These are phyloP conservation scores for Astrothelium macrocarpum DNA, from an alignment of 495 filamentous ascomycete genomes.

Conservation along the genomic window DNA sequence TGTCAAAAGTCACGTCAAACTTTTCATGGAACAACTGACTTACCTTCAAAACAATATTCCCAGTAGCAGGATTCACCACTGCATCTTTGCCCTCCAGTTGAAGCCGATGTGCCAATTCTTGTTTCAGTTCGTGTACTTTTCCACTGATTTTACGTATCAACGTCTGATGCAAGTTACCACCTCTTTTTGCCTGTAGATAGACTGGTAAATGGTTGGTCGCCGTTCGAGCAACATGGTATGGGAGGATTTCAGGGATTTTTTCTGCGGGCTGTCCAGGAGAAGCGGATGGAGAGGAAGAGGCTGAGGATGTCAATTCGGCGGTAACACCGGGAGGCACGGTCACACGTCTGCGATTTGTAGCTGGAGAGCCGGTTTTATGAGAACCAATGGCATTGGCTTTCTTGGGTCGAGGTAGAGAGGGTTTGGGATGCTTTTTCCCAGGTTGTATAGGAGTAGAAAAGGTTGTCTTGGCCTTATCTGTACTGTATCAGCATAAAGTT, in stretches of 20 bases:
- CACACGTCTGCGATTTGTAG: constrained; percentile 19
- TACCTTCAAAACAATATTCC: constrained; percentile 31
- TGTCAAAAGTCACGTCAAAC: neutral
- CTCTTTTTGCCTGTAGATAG: constrained; percentile 65
- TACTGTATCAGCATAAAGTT: neutral
- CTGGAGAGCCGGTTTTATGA: constrained; percentile 22
- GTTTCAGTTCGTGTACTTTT: constrained; percentile 29
- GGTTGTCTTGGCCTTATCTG: constrained; percentile 14
- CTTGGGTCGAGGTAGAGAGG: constrained; percentile 22
- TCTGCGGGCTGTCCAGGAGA: constrained; percentile 11
- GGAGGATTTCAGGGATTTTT: constrained; percentile 23
- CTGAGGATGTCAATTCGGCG: neutral
- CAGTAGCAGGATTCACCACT: constrained; percentile 30
- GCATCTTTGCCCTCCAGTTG: constrained; percentile 25
- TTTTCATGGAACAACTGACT: neutral
- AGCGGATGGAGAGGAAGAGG: neutral
- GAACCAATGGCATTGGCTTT: constrained; percentile 18
- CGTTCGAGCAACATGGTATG: constrained; percentile 69
- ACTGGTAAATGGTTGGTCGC: constrained; percentile 62
- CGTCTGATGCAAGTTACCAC: constrained; percentile 69
- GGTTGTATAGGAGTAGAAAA: constrained; percentile 16
- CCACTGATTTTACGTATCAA: constrained; percentile 71
- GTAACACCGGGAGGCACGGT: constrained; percentile 6
- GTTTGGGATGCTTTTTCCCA: constrained; percentile 12
- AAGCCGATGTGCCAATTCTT: constrained; percentile 30